phyloP scores from a whole-genome alignment of 371 early-diverging fungal genomes.

The Apophysomyces sp. region DNA sequence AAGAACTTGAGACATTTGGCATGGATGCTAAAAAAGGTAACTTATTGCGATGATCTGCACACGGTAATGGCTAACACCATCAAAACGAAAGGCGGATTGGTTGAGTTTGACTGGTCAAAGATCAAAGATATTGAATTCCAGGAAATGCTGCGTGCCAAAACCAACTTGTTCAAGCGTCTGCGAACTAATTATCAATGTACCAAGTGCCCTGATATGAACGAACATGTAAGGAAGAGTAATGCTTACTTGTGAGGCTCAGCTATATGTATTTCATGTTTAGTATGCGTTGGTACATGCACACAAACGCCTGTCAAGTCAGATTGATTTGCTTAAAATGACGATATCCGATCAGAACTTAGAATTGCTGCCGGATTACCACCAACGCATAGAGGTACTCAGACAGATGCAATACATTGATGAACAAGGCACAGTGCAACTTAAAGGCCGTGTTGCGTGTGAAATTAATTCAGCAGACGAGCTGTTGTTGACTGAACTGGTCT shows the following conservation, averaged over 20 bases:
- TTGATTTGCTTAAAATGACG: slow-evolving; percentile 73
- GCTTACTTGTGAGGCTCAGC: not conserved
- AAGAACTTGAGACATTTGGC: slow-evolving; percentile 57
- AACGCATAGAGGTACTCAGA: slow-evolving; percentile 82
- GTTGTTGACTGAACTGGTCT: slow-evolving; percentile 95
- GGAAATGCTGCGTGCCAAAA: slow-evolving; percentile 53
- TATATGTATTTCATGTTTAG: slow-evolving; percentile 23
- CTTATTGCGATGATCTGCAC: not conserved
- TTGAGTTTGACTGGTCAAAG: slow-evolving; percentile 73
- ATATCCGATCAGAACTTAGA: slow-evolving; percentile 92
- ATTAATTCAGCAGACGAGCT: slow-evolving; percentile 96
- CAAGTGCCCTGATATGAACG: slow-evolving; percentile 78
- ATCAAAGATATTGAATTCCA: slow-evolving; percentile 87
- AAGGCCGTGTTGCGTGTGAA: slow-evolving; percentile 99
- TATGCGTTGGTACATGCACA: slow-evolving; percentile 73
- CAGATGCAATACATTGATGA: slow-evolving; percentile 81
- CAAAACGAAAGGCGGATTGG: slow-evolving; percentile 24
- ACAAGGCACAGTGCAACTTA: slow-evolving; percentile 86
- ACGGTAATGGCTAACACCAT: not conserved
- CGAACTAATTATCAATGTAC: slow-evolving; percentile 68
- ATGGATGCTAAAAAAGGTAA: slow-evolving; percentile 42
- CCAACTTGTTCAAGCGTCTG: slow-evolving; percentile 46
- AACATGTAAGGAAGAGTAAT: slow-evolving; percentile 62
- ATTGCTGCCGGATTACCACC: slow-evolving; percentile 90
- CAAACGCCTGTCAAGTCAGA: slow-evolving; percentile 61